These are phyloP conservation scores for Emergomyces africanus DNA, from an alignment of 2,329 filamentous ascomycete genomes.

Conservation along the genomic window DNA sequence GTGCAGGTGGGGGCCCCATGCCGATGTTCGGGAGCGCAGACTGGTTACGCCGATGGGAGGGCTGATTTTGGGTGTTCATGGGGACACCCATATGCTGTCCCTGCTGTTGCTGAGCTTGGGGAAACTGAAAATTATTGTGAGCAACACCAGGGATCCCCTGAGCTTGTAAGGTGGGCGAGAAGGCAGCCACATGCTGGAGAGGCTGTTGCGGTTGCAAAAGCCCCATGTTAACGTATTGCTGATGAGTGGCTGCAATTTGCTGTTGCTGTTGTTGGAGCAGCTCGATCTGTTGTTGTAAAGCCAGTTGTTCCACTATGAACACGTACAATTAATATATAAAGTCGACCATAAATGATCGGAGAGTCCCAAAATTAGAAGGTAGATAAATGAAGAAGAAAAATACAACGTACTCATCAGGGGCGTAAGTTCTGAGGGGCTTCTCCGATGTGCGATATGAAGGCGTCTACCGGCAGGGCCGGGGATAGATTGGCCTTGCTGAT, in stretches of 20 bases:
- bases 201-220: slow-evolving; percentile 80
- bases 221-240: slow-evolving; percentile 88
- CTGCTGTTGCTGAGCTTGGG: slow-evolving; percentile 57
- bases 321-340: slow-evolving; percentile 1
- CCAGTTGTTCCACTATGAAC: slow-evolving; percentile 75
- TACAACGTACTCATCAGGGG: slow-evolving; percentile 81
- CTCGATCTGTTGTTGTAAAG: slow-evolving; percentile 91
- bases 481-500: slow-evolving; percentile 32
- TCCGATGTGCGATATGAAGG: slow-evolving; percentile 84
- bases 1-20: slow-evolving; percentile 78
- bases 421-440: slow-evolving; percentile 86
- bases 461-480: slow-evolving; percentile 65
- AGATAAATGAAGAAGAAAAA: slow-evolving; percentile 18
- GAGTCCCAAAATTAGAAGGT: not conserved
- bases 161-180: slow-evolving; percentile 60
- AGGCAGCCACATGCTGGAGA: slow-evolving; percentile 56
- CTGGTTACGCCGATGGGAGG: slow-evolving; percentile 93
- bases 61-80: slow-evolving; percentile 65
- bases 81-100: slow-evolving; percentile 34
- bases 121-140: slow-evolving; percentile 73
- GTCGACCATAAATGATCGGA: not conserved
- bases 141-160: slow-evolving; percentile 59
- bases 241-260: slow-evolving; percentile 89
- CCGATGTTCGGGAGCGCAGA: slow-evolving; percentile 88
- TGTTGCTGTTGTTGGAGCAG: slow-evolving; percentile 94